Evolutionary conservation across 345 rosid species (phyloP), one percentile per base, ranked within the genome.

Genomic region (Aurinia saxatilis): DNA sequence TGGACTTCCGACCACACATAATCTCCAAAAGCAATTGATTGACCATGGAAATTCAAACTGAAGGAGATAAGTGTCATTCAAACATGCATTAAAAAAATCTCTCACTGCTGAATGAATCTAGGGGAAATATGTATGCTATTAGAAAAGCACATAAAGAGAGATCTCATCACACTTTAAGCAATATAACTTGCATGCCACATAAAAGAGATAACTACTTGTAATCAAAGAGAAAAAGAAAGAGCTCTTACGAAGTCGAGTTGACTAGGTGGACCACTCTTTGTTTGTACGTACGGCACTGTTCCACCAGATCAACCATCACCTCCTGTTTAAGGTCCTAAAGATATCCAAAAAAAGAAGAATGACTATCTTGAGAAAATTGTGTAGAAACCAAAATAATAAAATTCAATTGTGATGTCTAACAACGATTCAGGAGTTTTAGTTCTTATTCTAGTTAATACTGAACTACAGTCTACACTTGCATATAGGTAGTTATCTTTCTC

Each of bases 191-290:
- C 8, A 17, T 25, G 52, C 29, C 13, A 15, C 41, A 35, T 16
- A 42, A n/a, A 58, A 38, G 21, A 73, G 56, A 59, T 44, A 72
- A 52, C n/a, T 12, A 60, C 42, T 48, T 27, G 42, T 11, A 73
- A 63, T 11, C 14, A 19, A 27, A 63, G 65, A 36, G 48, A 21
- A 56, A 17, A 57, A 49, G 23, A 57, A 72, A 41, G 59, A 78
- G 64, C 55, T 49, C 95, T 81, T 81, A 95, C 98, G 90, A 63
- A 66, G 99, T 86, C 19, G 99, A 95, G 81, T 95, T 90, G 50
- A 90, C 99, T 57, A 95, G 90, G 77, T 95, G 99, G 58, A 95
- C 98, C 45, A 88, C 96, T 78, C 99, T 84, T 78, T 88, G 95
- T 75, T 95, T 95, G 84, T 86, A 95, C 6, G 90, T 78, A 45